Evolutionary conservation across 352 stramenopile species (phyloP).

Genomic region (Phytophthora hibernalis): DNA sequence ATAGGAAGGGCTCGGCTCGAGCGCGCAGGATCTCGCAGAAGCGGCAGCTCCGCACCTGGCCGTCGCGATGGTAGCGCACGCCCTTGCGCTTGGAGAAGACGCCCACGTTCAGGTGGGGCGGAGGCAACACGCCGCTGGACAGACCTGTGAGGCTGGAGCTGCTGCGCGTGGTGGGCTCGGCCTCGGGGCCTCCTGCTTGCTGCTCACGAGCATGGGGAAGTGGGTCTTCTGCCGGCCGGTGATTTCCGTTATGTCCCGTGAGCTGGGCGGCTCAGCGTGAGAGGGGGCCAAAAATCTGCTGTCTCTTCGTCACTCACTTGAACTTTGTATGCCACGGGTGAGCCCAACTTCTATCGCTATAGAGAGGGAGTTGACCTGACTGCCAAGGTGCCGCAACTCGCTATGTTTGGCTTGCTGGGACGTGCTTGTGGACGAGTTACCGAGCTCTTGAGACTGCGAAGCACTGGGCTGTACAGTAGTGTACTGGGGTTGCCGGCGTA

Average conservation of each 20-base stretch:
- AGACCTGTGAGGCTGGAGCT: conserved; percentile 24
- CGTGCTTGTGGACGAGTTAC: no score
- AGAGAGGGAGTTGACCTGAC: not conserved
- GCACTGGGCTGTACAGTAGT: no score
- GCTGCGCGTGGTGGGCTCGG: conserved; percentile 14
- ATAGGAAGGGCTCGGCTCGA: conserved; percentile 71
- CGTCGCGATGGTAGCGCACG: conserved; percentile 70
- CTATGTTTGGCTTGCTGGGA: no score
- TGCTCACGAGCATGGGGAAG: conserved; percentile 18
- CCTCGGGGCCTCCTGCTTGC: conserved; percentile 15
- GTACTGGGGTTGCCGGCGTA: no score
- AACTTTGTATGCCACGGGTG: conserved; percentile 21
- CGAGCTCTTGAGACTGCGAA: no score
- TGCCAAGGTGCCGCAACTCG: no score
- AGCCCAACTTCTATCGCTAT: not conserved
- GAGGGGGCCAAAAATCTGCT: conserved; percentile 33
- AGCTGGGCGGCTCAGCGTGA: conserved; percentile 34
- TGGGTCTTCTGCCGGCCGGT: conserved; percentile 1
- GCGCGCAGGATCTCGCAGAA: conserved; percentile 83
- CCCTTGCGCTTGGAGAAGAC: conserved; percentile 75
- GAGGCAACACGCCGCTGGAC: conserved; percentile 25
- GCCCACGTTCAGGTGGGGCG: conserved; percentile 44
- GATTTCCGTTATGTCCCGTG: conserved; percentile 24
- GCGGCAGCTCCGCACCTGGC: conserved; percentile 67
- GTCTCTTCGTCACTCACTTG: conserved; percentile 29